These are phyloP conservation scores for Gyrodon lividus DNA, from an alignment of 768 basidiomycete genomes.

Conservation along the genomic window DNA sequence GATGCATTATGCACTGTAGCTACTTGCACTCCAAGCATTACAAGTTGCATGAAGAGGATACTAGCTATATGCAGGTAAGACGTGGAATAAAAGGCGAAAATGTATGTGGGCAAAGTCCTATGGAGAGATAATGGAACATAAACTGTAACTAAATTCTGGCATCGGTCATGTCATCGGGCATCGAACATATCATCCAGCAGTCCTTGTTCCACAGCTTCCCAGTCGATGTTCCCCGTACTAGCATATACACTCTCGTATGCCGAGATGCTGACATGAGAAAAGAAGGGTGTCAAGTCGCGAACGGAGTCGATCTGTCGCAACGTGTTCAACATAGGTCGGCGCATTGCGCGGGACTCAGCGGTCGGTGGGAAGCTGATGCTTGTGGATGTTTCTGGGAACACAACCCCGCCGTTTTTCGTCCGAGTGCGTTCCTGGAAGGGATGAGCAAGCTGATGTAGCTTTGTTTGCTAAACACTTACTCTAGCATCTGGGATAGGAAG, in stretches of 20 bases:
- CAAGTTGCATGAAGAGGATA: slow-evolving; percentile 3
- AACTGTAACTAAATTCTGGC: not conserved
- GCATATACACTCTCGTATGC: slow-evolving; percentile 91
- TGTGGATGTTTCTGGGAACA: slow-evolving; percentile 20
- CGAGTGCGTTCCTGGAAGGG: slow-evolving; percentile 25
- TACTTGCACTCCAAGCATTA: not conserved
- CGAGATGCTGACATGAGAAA: slow-evolving; percentile 82
- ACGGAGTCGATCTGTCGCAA: slow-evolving; percentile 80
- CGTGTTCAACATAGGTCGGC: slow-evolving; percentile 69
- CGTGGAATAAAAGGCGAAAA: slow-evolving; percentile 6
- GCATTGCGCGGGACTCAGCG: slow-evolving; percentile 48
- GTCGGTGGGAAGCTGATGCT: slow-evolving; percentile 28
- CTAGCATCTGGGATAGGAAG: slow-evolving; percentile 49
- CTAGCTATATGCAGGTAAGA: slow-evolving; percentile 2
- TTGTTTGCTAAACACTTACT: slow-evolving; percentile 11
- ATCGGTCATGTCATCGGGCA: slow-evolving; percentile 43
- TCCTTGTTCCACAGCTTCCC: slow-evolving; percentile 82
- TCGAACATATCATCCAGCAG: slow-evolving; percentile 92
- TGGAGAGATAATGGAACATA: not conserved
- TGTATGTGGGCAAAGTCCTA: slow-evolving; percentile 2
- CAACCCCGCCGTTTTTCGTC: slow-evolving; percentile 20
- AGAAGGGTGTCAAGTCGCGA: slow-evolving; percentile 85
- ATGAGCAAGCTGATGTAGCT: not conserved
- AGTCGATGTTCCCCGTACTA: slow-evolving; percentile 79
- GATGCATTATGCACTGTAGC: no score